Conservation (phyloP, 176 grass and related monocot genomes). For the Aegilops longissima region DNA sequence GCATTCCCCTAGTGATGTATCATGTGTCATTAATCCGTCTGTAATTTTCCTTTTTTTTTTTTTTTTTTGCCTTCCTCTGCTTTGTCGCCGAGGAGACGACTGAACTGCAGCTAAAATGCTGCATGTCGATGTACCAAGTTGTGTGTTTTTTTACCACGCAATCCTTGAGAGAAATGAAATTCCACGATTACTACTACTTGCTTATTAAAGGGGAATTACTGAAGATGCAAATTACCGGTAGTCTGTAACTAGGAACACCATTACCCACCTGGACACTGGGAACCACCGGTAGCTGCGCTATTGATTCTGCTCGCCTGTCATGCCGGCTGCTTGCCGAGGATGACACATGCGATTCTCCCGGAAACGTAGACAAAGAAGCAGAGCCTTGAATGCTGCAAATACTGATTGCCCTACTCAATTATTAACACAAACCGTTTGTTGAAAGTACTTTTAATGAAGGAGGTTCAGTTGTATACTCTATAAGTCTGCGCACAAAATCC, state of each 20-base stretch:
- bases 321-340: constrained; percentile 1
- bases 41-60: background rate
- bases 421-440: background rate
- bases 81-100: background rate
- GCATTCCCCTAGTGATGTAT: constrained; percentile 36
- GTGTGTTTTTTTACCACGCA: constrained; percentile 37
- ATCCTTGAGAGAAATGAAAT: constrained; percentile 15
- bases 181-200: too few relatives aligned
- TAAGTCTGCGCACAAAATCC: background rate
- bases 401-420: constrained; percentile 5
- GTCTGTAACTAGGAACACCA: background rate
- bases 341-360: constrained; percentile 1
- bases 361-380: background rate
- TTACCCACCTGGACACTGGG: background rate
- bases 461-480: constrained; percentile 7
- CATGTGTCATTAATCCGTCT: background rate
- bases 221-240: background rate
- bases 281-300: background rate
- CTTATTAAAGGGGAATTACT: background rate
- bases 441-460: background rate
- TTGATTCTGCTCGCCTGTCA: background rate
- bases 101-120: constrained; percentile 1
- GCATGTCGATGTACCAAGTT: constrained; percentile 10
- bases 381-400: constrained; percentile 21
- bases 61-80: background rate